A percentile compares a stretch with the other conserved stretches of the same genome.
These are phyloP conservation scores for Mycogone perniciosa DNA, from an alignment of 2,329 filamentous ascomycete species.

Conservation along the genomic window DNA sequence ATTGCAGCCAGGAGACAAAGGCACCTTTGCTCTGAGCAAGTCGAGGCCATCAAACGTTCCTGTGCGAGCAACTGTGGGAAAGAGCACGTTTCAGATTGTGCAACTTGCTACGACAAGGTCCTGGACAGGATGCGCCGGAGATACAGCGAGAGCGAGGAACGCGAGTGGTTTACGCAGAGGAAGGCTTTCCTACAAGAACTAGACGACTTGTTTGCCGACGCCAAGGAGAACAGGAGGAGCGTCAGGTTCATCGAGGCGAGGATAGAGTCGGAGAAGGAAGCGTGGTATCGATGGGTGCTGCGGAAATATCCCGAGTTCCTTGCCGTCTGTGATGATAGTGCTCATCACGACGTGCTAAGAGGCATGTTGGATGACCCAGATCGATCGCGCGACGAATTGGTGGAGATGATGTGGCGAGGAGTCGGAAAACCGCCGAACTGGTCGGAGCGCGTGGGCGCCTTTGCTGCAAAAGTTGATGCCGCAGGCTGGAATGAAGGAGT, in stretches of 20 bases:
- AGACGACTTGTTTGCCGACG: slow-evolving; percentile 42
- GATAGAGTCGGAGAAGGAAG: slow-evolving; percentile 45
- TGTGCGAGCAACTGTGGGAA: slow-evolving; percentile 40
- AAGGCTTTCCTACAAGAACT: slow-evolving; percentile 44
- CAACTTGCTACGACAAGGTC: slow-evolving; percentile 41
- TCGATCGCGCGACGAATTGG: slow-evolving; percentile 30
- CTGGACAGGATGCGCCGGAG: slow-evolving; percentile 38
- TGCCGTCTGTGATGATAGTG: slow-evolving; percentile 24
- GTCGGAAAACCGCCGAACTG: slow-evolving; percentile 29
- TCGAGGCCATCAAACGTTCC: slow-evolving; percentile 35
- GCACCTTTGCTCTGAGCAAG: slow-evolving; percentile 33
- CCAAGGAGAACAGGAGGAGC: slow-evolving; percentile 36
- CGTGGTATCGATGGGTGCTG: slow-evolving; percentile 45
- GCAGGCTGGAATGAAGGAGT: slow-evolving; percentile 26
- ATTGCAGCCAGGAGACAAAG: slow-evolving; percentile 26
- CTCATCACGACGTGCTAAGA: slow-evolving; percentile 27
- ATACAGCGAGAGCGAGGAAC: slow-evolving; percentile 28
- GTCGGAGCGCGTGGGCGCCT: slow-evolving; percentile 27
- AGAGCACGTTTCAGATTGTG: slow-evolving; percentile 38
- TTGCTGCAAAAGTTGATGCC: slow-evolving; percentile 28
- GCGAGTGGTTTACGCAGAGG: slow-evolving; percentile 48
- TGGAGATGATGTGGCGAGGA: slow-evolving; percentile 30
- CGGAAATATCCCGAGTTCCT: slow-evolving; percentile 34
- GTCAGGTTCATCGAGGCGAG: slow-evolving; percentile 42
- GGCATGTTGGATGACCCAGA: slow-evolving; percentile 33